A percentile compares a stretch with the other conserved stretches of the same genome.
phyloP scores from a whole-genome alignment of 2,329 filamentous ascomycete species.

The Fusarium zealandicum region DNA sequence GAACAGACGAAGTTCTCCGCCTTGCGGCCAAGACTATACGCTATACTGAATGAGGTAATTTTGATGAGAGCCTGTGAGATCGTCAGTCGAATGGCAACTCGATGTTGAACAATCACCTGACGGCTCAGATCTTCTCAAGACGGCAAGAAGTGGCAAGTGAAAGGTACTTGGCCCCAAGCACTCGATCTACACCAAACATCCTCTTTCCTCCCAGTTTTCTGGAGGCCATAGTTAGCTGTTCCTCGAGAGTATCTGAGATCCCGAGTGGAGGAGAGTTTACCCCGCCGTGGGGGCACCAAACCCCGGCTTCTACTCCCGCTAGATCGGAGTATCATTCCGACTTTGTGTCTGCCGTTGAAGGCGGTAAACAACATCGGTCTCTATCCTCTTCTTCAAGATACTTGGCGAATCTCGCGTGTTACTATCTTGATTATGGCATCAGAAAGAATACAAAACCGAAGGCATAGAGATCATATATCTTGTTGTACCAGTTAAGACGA shows the following conservation, averaged over 20 bases:
- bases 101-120: background rate
- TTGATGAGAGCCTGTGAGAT: conserved; percentile 5
- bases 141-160: background rate
- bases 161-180: background rate
- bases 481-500: background rate
- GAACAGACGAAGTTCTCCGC: background rate
- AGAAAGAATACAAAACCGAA: conserved; percentile 3
- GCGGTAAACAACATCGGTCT: background rate
- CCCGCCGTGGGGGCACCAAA: background rate
- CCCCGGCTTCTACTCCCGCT: background rate
- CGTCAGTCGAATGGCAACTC: background rate
- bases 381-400: background rate
- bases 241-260: background rate
- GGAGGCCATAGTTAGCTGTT: background rate
- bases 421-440: background rate
- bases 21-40: background rate
- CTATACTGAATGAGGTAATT: conserved; percentile 3
- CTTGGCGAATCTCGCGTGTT: background rate
- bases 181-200: background rate
- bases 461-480: background rate
- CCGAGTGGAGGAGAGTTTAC: background rate
- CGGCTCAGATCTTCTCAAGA: too few relatives aligned
- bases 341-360: too few relatives aligned
- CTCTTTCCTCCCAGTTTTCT: background rate
- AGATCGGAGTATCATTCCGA: background rate